Base-by-base conservation (phyloP, 202 grass and related monocot genomes). In the Tripidium arundinaceum region DNA sequence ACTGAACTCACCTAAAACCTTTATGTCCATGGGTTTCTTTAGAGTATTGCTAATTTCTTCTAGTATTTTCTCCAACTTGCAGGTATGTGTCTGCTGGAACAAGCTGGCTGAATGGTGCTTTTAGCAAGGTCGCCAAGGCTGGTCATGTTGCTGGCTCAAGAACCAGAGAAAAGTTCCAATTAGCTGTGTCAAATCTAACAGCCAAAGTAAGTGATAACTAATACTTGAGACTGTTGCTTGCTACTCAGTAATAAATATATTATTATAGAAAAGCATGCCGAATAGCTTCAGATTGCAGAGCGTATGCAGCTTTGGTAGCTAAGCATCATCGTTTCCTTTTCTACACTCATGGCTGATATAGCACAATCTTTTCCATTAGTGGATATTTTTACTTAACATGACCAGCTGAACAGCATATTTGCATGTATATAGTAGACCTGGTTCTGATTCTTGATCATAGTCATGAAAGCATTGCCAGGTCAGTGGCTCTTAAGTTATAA, bases 161-260 rank as follows among this genome's bases (percentile, higher is more conserved):
- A 89, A 99, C 96, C 62, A 91, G 92, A 75, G 96, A 99, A 76
- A 96, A 96, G 81, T 99, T 99, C 77, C 96, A 99, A 74, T 28
- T 99, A 73, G 90, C 87, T 22, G 85, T 99, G 70, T 93, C 92
- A 68, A 93, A 96, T 88, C 76, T 96, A 68, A 91, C 92, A 75
- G 86, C 86, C 2, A 99, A 96, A 89, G 92, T 99, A 90, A 91
- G 87, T 81, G 41, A 18, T 28, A 7, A 36, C 28, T 69, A 15
- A 28, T 81, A 62, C 54, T 41, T 38, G 11, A 19, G 7, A 22
- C 16, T 67, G 5, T 79, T 33, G 24, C 16, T 67, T 68, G 22
- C 57, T 42, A 38, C 25, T 70, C 2, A 7, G 25, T 43, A 50
- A 66, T 43, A 36, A 65, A 79, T 80, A 57, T 77, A 84, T 57